Conservation (phyloP, 805 yeast genomes). For the Debaryomyces hansenii region DNA sequence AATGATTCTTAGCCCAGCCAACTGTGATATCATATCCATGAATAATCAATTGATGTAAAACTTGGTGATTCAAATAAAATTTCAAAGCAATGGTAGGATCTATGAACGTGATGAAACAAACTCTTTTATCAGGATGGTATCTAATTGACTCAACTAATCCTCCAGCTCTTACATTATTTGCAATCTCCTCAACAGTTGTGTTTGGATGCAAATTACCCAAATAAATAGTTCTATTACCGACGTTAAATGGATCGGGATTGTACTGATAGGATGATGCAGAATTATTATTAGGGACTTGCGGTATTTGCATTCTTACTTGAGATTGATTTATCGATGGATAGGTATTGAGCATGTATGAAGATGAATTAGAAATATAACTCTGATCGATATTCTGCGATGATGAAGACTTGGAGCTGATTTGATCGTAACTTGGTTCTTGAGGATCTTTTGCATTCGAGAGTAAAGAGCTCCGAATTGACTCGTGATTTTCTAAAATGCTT, state of each 20-base stretch:
- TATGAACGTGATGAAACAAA: slow-evolving; percentile 70
- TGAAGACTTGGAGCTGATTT: slow-evolving; percentile 3
- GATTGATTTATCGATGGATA: background rate
- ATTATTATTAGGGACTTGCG: slow-evolving; percentile 1
- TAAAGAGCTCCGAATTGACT: slow-evolving; percentile 1
- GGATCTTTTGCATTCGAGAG: background rate
- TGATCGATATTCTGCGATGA: slow-evolving; percentile 8
- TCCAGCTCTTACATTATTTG: slow-evolving; percentile 71
- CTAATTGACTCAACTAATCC: slow-evolving; percentile 68
- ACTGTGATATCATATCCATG: slow-evolving; percentile 63
- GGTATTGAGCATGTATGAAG: background rate
- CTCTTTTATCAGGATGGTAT: slow-evolving; percentile 49
- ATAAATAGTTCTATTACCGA: slow-evolving; percentile 67
- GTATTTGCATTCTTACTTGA: slow-evolving; percentile 2
- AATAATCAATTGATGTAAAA: slow-evolving; percentile 55
- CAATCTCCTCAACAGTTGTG: slow-evolving; percentile 69
- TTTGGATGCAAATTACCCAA: slow-evolving; percentile 65
- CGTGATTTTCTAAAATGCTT: slow-evolving; percentile 4
- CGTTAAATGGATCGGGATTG: slow-evolving; percentile 31
- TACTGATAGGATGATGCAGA: slow-evolving; percentile 9
- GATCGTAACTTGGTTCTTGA: background rate
- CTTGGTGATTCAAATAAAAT: slow-evolving; percentile 59
- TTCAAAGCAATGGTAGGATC: slow-evolving; percentile 65
- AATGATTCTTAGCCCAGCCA: slow-evolving; percentile 69
- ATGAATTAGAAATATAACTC: slow-evolving; percentile 3